Evolutionary conservation across 2,329 filamentous ascomycete species (phyloP).

Genomic region (Alternaria brassicae): DNA sequence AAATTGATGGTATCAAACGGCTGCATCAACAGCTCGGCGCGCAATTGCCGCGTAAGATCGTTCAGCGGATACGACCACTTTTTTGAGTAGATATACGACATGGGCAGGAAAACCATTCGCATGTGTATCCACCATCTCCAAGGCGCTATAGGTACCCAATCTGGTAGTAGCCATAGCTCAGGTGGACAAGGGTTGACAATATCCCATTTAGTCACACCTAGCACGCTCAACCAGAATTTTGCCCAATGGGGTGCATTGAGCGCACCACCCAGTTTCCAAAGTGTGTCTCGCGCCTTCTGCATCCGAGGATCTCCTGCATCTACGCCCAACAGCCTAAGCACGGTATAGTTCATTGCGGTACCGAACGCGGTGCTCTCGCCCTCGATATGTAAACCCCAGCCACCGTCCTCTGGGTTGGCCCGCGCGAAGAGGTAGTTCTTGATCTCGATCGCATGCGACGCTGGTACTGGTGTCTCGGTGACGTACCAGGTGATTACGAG

Average conservation of each 20-base stretch:
- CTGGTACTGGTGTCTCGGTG: slow-evolving; percentile 84
- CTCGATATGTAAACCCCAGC: slow-evolving; percentile 96
- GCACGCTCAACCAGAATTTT: slow-evolving; percentile 91
- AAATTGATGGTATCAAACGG: slow-evolving; percentile 82
- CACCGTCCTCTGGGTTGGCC: slow-evolving; percentile 86
- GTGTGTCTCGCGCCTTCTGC: slow-evolving; percentile 79
- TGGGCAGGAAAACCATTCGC: slow-evolving; percentile 92
- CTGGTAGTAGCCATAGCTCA: slow-evolving; percentile 90
- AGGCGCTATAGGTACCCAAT: slow-evolving; percentile 88
- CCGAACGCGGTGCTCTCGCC: slow-evolving; percentile 92
- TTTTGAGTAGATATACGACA: slow-evolving; percentile 89
- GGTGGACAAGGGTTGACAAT: slow-evolving; percentile 93
- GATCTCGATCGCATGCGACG: slow-evolving; percentile 83
- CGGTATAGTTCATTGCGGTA: slow-evolving; percentile 85
- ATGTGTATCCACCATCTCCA: slow-evolving; percentile 99
- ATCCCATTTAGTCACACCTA: slow-evolving; percentile 87
- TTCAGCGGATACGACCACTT: slow-evolving; percentile 79
- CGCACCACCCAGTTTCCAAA: slow-evolving; percentile 87
- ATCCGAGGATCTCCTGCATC: slow-evolving; percentile 83
- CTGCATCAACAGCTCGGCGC: slow-evolving; percentile 82
- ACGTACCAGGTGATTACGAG: slow-evolving; percentile 86
- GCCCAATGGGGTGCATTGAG: slow-evolving; percentile 88
- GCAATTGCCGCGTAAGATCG: slow-evolving; percentile 73
- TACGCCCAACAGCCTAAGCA: slow-evolving; percentile 80
- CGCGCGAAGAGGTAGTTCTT: slow-evolving; percentile 89